Base-by-base conservation (phyloP, 139 green algal genomes). In the Tetratostichococcus sp. region DNA sequence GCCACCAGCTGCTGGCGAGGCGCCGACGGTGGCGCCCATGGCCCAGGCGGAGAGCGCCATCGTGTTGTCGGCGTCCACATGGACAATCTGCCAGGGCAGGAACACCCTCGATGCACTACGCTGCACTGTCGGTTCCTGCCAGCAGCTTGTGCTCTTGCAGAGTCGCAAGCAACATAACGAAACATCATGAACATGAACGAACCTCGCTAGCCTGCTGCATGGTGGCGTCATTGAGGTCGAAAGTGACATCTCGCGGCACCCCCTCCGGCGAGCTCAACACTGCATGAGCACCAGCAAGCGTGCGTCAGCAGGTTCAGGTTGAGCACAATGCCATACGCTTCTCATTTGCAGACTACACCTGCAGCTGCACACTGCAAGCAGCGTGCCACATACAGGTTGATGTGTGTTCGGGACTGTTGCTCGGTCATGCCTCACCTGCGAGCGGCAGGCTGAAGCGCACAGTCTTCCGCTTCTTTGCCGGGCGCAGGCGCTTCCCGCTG, bases 41-140 rank as follows among this genome's bases (percentile, higher is more conserved):
- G 70, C 82, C 82, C 82, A 86, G 17, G 82, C 67, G n/a, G 82
- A 72, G 65, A 86, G 76, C 30, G 82, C 82, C 66, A 86, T 66
- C 0, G 82, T 86, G 71, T 75, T 75, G 71, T 86, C 82, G 0
- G 72, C 78, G 26, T 83, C 80, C 19, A 86, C 39, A 25, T 83
- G 74, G 35, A 85, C 69, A 31, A 79, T 67, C 75, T 77, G 75
- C 26, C 42, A 33, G 21, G 16, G 4, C 31, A 50, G 39, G 11
- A 50, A 50, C 11, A 50, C 39, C 39, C 11, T 50, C 39, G 11
- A 50, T 50, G 39, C 39, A 50, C 8, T 50, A 50, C 39, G 39
- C 39, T 6, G 6, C 39, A 50, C 39, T 21, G 39, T 11, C 39
- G 11, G 8, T 50, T 50, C 8, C 39, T 50, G 39, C 8, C 11